Conservation (phyloP, 768 basidiomycete genomes). For the Leccinum subtestaceum region DNA sequence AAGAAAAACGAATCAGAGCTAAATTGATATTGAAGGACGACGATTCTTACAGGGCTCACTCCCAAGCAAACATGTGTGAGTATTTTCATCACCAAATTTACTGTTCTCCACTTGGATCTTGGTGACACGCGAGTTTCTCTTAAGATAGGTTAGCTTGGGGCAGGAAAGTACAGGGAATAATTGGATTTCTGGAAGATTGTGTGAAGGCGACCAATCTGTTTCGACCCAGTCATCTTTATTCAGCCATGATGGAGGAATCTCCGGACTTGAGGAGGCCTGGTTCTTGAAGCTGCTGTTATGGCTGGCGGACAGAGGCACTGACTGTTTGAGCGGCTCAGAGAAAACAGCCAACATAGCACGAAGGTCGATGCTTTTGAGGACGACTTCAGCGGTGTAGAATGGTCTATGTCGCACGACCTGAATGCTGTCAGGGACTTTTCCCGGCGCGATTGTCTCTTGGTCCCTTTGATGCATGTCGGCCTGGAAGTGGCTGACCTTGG, state of each 20-base stretch:
- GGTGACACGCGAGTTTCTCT: constrained; percentile 47
- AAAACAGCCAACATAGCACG: constrained; percentile 80
- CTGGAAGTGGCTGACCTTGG: constrained; percentile 72
- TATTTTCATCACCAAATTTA: constrained; percentile 85
- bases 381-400: constrained; percentile 85
- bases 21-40: neutral
- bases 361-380: constrained; percentile 72
- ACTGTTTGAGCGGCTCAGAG: constrained; percentile 63
- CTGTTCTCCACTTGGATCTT: constrained; percentile 44
- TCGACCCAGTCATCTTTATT: constrained; percentile 83
- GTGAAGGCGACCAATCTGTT: constrained; percentile 56
- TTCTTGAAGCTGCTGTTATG: constrained; percentile 42
- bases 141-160: constrained; percentile 82
- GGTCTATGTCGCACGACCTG: constrained; percentile 72
- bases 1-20: neutral
- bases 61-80: constrained; percentile 79
- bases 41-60: constrained; percentile 57
- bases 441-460: constrained; percentile 66
- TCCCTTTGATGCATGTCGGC: constrained; percentile 92
- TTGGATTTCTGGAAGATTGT: constrained; percentile 56
- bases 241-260: constrained; percentile 61
- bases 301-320: constrained; percentile 47
- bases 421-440: constrained; percentile 53
- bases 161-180: constrained; percentile 72
- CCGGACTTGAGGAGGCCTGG: constrained; percentile 27